phyloP scores from a whole-genome alignment of 2,329 filamentous ascomycete genomes.

The Mariannaea sp. region DNA sequence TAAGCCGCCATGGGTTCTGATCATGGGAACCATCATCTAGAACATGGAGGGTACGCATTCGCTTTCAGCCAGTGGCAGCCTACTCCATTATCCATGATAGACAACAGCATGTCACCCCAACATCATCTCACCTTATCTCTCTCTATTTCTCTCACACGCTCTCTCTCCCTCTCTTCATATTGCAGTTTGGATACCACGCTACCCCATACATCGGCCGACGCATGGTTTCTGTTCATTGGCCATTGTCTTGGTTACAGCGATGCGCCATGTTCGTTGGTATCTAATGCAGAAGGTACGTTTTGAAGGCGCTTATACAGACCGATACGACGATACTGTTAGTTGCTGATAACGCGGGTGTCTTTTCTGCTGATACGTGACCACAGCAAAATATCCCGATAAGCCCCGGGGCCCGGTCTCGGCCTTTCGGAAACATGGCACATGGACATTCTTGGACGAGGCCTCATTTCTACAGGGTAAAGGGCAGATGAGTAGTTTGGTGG shows the following conservation, averaged over 20 bases:
- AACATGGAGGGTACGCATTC: neutral
- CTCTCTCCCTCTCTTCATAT: too few species aligned
- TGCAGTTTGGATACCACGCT: too few species aligned
- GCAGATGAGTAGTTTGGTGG: too few species aligned
- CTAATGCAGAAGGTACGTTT: too few species aligned
- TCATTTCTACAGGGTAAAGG: too few species aligned
- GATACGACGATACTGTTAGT: neutral
- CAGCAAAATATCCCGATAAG: slow-evolving; percentile 23
- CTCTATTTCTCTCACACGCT: too few species aligned
- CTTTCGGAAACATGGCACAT: slow-evolving; percentile 14
- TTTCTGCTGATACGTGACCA: too few species aligned
- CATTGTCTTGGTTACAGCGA: neutral
- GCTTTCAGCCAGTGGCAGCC: neutral
- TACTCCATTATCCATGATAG: neutral
- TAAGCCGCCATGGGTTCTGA: slow-evolving; percentile 8
- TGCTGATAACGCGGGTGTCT: slow-evolving; percentile 15
- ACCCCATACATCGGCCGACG: neutral
- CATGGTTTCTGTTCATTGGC: neutral
- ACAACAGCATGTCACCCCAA: neutral
- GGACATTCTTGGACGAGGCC: slow-evolving; percentile 10
- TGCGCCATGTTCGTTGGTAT: too few species aligned
- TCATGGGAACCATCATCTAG: slow-evolving; percentile 3
- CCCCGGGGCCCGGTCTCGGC: slow-evolving; percentile 19
- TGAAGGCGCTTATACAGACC: too few species aligned
- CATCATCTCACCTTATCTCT: neutral